Percentiles rank a stretch among this genome's conserved stretches.
These are phyloP conservation scores for Ilex paraguariensis DNA, from an alignment of 305 asterid genomes.

Conservation along the genomic window DNA sequence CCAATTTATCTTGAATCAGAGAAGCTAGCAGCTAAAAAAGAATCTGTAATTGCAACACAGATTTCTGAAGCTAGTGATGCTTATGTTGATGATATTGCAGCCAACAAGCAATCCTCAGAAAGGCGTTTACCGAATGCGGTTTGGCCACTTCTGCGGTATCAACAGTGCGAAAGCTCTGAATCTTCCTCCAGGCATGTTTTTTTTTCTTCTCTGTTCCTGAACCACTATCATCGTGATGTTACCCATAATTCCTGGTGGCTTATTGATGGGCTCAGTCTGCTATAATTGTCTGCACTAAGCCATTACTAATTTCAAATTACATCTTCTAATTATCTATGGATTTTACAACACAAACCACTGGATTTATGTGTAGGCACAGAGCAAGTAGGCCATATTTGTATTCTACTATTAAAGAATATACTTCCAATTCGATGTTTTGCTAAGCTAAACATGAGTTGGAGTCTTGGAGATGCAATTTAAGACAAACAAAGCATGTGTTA, in stretches of 20 bases:
- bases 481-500: no score
- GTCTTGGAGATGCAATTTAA: no score
- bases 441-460: no score
- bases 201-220: slow-evolving; percentile 5
- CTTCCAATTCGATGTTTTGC: no score
- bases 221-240: neutral
- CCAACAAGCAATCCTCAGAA: slow-evolving; percentile 42
- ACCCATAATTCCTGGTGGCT: neutral
- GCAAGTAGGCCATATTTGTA: no score
- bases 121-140: slow-evolving; percentile 46
- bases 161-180: slow-evolving; percentile 80
- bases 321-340: no score
- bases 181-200: slow-evolving; percentile 70
- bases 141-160: slow-evolving; percentile 56
- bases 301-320: neutral
- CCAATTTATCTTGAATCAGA: slow-evolving; percentile 37
- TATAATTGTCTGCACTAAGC: neutral
- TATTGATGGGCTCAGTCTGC: neutral
- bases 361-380: no score
- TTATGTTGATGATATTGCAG: slow-evolving; percentile 25
- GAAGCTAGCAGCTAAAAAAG: slow-evolving; percentile 33
- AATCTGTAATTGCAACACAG: slow-evolving; percentile 23
- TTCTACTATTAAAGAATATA: no score
- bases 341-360: no score
- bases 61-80: slow-evolving; percentile 29